Evolutionary conservation across 1,284 basidiomycete genomes (phyloP), one percentile per base, ranked within the genome.

Genomic region (Marasmius sp.): DNA sequence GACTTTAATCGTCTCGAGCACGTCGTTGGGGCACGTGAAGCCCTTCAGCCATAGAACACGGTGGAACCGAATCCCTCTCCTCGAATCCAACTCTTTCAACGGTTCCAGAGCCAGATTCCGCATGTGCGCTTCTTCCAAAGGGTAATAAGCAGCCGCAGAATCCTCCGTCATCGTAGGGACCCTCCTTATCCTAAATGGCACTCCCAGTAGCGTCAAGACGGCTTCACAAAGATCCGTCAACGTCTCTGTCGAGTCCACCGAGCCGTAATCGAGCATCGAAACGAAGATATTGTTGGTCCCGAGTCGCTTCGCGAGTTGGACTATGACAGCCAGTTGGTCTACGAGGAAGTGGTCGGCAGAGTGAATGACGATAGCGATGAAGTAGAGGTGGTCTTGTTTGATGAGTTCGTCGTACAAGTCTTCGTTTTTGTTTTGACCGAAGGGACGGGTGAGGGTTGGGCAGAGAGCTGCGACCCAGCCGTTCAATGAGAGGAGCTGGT

Each of bases 401-500:
- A 89, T 87, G 62, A 98, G 86, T 72, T 95, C 94, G 68, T 93
- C 91, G 75, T 95, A 97, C 36, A 90, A 84, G 67, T 92, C 88
- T 59, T 95, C 91, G 63, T 86, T 81, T 68, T 86, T 88, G 76
- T 93, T 93, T 72, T 94, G 91, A 11, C 93, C 93, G 70, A 97
- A 98, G 1, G 95, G 95, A 16, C 95, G 87, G 3, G 86, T 86
- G 50, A 98, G 84, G 3, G 92, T 95, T 8, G 94, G 93, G 75
- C 95, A 98, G 41, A 93, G 87, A 9, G 93, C 94, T n/a, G 94
- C 93, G n/a, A 96, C 95, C 95, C 95, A 98, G n/a, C 95, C 95
- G 71, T 97, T 97, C 62, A 97, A 85, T 20, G 92, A 90, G 22
- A 97, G 81, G 1, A 98, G 82, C 67, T 94, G 93, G 74, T 97